phyloP scores from a whole-genome alignment of 257 asterid genomes.

The Lantana camara region DNA sequence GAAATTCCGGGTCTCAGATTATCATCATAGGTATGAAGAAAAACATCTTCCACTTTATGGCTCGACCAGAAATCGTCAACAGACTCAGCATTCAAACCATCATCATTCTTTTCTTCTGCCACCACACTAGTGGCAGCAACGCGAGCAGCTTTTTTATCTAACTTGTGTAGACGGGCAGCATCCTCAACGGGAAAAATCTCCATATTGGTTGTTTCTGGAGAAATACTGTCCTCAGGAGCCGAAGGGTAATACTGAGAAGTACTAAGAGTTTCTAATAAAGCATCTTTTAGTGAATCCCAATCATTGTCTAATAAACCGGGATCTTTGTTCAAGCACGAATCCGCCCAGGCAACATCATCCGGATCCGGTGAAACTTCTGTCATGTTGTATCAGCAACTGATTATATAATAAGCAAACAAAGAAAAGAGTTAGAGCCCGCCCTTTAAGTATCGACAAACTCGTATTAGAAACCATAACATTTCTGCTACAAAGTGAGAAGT shows the following conservation, averaged over 20 bases:
- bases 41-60: constrained; percentile 40
- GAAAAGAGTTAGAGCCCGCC: background rate
- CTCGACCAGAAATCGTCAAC: constrained; percentile 44
- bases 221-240: constrained; percentile 15
- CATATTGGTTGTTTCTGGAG: constrained; percentile 21
- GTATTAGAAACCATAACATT: background rate
- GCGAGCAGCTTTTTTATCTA: constrained; percentile 19
- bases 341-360: constrained; percentile 80
- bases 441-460: background rate
- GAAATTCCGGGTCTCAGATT: constrained; percentile 30
- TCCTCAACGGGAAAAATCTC: constrained; percentile 24
- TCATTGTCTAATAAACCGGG: constrained; percentile 36
- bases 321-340: constrained; percentile 65
- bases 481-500: constrained; percentile 1
- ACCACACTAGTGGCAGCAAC: constrained; percentile 25
- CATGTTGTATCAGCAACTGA: constrained; percentile 28
- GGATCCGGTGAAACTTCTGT: constrained; percentile 48
- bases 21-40: constrained; percentile 62
- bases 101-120: constrained; percentile 25
- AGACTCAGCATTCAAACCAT: constrained; percentile 20
- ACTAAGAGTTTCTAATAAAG: constrained; percentile 37
- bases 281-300: constrained; percentile 48
- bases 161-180: constrained; percentile 10
- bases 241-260: constrained; percentile 25
- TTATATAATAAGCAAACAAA: constrained; percentile 7